phyloP scores from a whole-genome alignment of 176 grass and related monocot genomes.

The Tillandsia fasciculata region DNA sequence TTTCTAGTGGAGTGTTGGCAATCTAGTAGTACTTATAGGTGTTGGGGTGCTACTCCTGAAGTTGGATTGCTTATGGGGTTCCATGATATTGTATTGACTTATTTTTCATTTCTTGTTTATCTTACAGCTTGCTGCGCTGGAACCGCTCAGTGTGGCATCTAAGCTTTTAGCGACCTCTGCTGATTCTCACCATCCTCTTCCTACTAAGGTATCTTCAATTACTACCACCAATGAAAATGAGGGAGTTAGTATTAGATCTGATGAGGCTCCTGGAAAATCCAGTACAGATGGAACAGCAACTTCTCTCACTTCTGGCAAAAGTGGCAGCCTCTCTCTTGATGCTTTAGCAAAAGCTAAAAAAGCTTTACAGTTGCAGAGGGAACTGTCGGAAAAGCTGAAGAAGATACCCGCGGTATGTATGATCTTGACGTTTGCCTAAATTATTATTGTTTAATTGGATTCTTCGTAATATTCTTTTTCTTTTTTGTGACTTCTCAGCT shows the following conservation, averaged over 20 bases:
- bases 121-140: conserved; percentile 43
- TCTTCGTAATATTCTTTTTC: conserved; percentile 11
- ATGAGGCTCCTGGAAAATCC: conserved; percentile 99
- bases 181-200: conserved; percentile 25
- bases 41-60: background rate
- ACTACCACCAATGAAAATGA: conserved; percentile 97
- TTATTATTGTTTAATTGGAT: conserved; percentile 15
- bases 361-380: conserved; percentile 90
- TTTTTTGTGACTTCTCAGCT: conserved; percentile 31
- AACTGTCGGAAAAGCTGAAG: conserved; percentile 82
- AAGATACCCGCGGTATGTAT: conserved; percentile 58
- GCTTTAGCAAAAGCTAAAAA: conserved; percentile 99
- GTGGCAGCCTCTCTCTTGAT: conserved; percentile 83
- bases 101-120: conserved; percentile 23
- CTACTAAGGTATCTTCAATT: conserved; percentile 93
- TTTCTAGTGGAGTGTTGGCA: too few relatives aligned
- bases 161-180: conserved; percentile 33
- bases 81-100: conserved; percentile 6
- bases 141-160: conserved; percentile 42
- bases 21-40: too few relatives aligned
- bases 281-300: conserved; percentile 94
- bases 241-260: conserved; percentile 99
- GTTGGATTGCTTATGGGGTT: background rate
- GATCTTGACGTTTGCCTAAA: background rate
- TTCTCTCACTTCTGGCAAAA: conserved; percentile 50